Conservation (phyloP, 2,329 filamentous ascomycete genomes). For the Furcasterigmium furcatum region DNA sequence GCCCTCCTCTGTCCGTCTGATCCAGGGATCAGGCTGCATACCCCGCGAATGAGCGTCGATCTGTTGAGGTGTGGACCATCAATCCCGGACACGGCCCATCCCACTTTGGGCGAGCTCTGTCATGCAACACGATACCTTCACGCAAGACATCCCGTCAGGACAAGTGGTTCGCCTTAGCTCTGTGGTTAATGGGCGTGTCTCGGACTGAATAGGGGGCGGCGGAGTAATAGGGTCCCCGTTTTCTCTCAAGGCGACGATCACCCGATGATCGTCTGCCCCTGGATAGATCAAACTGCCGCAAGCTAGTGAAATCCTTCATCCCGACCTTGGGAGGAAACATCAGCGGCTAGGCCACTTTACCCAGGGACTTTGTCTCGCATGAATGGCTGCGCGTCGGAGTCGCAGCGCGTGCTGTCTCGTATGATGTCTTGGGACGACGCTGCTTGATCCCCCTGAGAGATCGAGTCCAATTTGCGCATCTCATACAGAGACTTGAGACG, state of each 20-base stretch:
- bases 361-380: not conserved
- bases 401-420: not conserved
- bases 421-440: not conserved
- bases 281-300: not conserved
- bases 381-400: not conserved
- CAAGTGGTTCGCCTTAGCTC: no score
- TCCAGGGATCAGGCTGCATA: conserved; percentile 1
- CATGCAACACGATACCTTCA: not conserved
- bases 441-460: not conserved
- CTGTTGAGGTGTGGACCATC: not conserved
- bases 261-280: not conserved
- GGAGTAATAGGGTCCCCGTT: not conserved
- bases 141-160: not conserved
- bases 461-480: not conserved
- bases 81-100: conserved; percentile 3
- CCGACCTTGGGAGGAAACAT: not conserved
- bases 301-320: no score
- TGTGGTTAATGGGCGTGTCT: no score
- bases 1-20: not conserved
- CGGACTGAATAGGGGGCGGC: not conserved
- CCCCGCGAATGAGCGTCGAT: conserved; percentile 5
- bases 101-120: not conserved
- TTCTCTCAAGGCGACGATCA: not conserved
- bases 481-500: not conserved
- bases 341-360: not conserved